Evolutionary conservation across 2,329 filamentous ascomycete genomes (phyloP), one percentile per base, ranked within the genome.

Genomic region (Verticillium tricorpus): DNA sequence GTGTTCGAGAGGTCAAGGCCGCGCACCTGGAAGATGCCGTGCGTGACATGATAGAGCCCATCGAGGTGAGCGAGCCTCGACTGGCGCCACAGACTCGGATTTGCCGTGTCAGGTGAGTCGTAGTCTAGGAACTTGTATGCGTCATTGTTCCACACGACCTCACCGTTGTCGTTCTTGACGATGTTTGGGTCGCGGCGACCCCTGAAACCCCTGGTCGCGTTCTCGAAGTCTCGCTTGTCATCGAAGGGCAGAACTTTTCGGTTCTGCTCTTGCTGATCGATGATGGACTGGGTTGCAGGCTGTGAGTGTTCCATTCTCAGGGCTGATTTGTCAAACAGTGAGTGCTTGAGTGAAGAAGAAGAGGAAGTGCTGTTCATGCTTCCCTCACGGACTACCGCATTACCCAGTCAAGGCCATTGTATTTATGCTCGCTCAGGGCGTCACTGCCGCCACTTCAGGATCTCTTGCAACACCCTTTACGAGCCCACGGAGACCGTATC

Each of bases 1-100:
- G 76, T 77, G 64, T 79, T 77, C 31, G 76, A 72, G 9, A 79
- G 56, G 61, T 79, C 77, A 15, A 77, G 67, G 4, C 72, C 76
- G 35, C 76, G 74, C 14, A 78, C 66, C 65, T 80, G 76, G 62
- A 77, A 78, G 15, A 79, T 74, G 17, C 71, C 70, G 1, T 65
- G 62, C 1, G 62, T 66, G 35, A 79, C 69, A 54, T 73, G 63
- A 65, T 69, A 79, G 1, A 80, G 69, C 0, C 77, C 59, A 65
- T 61, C 57, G 12, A 57, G 55, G 32, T 37, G 59, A 56, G 40
- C 60, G 19, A 67, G 65, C 62, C 64, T 55, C 4, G 60, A 58
- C 52, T 67, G 65, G 9, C 63, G 57, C 66, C 66, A 67, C 7
- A 67, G 60, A 45, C 31, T 55, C 1, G 56, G 52, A 60, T 67